Conservation (phyloP, 1,284 basidiomycete species). For the Heterobasidion irregulare region DNA sequence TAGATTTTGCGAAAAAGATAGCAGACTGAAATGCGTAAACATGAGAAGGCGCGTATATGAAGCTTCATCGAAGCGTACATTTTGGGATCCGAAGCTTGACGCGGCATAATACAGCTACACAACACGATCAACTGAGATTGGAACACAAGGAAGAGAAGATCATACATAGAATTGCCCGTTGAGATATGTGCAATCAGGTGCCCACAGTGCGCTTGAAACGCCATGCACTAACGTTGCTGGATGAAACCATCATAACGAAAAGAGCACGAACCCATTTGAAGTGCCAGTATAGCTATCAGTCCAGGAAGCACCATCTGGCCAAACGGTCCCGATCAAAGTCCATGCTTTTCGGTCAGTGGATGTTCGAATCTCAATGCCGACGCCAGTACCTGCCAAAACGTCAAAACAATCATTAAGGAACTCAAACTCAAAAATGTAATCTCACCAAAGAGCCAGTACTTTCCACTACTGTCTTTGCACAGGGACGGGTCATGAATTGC, state of each 20-base stretch:
- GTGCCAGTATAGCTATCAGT: slow-evolving; percentile 42
- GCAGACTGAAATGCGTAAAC: slow-evolving; percentile 22
- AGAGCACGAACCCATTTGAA: slow-evolving; percentile 31
- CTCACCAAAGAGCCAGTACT: slow-evolving; percentile 44
- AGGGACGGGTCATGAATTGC: slow-evolving; percentile 30
- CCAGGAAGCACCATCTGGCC: slow-evolving; percentile 39
- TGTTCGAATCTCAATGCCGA: slow-evolving; percentile 43
- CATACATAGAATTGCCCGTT: slow-evolving; percentile 37
- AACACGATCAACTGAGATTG: not conserved
- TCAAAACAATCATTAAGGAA: not conserved
- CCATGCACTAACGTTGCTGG: not conserved
- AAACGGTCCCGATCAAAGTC: slow-evolving; percentile 39
- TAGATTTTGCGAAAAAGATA: slow-evolving; percentile 41
- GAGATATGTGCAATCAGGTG: slow-evolving; percentile 41
- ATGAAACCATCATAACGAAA: not conserved
- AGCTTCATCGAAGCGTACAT: slow-evolving; percentile 7
- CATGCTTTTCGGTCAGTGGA: slow-evolving; percentile 42
- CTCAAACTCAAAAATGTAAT: not conserved
- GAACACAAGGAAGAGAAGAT: not conserved
- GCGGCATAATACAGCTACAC: slow-evolving; percentile 34
- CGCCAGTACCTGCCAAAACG: slow-evolving; percentile 30
- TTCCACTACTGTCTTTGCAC: slow-evolving; percentile 42
- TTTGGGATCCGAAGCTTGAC: slow-evolving; percentile 40
- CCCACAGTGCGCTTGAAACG: slow-evolving; percentile 32
- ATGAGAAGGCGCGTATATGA: not conserved